Evolutionary conservation across 2,329 filamentous ascomycete genomes (phyloP).

Genomic region (Leptodontidium sp.): DNA sequence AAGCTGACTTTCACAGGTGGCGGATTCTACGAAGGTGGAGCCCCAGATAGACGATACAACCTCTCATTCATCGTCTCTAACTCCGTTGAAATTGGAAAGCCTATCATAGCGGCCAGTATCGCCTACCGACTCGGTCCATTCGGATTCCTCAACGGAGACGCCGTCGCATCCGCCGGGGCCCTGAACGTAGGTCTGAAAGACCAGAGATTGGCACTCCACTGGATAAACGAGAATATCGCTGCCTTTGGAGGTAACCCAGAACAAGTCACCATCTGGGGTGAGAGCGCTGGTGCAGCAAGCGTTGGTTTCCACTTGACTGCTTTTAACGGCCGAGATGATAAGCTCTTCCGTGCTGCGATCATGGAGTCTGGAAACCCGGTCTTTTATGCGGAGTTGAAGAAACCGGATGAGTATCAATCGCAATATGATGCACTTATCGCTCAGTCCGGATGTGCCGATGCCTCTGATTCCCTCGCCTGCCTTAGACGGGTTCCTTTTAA

Average conservation of each 20-base stretch:
- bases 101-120: slow-evolving; percentile 59
- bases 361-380: slow-evolving; percentile 50
- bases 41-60: slow-evolving; percentile 49
- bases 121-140: slow-evolving; percentile 70
- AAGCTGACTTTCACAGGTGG: slow-evolving; percentile 30
- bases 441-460: slow-evolving; percentile 43
- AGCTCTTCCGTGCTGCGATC: slow-evolving; percentile 59
- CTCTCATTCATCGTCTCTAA: slow-evolving; percentile 62
- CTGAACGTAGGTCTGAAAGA: slow-evolving; percentile 71
- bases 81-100: slow-evolving; percentile 46
- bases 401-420: slow-evolving; percentile 35
- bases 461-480: slow-evolving; percentile 39
- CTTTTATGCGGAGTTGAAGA: slow-evolving; percentile 20
- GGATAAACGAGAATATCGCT: slow-evolving; percentile 54
- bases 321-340: slow-evolving; percentile 61
- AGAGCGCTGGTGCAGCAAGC: slow-evolving; percentile 52
- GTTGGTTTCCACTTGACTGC: slow-evolving; percentile 55
- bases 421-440: slow-evolving; percentile 48
- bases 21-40: slow-evolving; percentile 29
- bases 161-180: slow-evolving; percentile 59
- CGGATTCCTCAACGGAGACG: slow-evolving; percentile 69
- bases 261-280: slow-evolving; percentile 53
- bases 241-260: slow-evolving; percentile 44
- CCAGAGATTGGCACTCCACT: slow-evolving; percentile 63
- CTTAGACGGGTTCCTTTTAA: slow-evolving; percentile 40